These are phyloP conservation scores for Tubosaeta brunneosetosa DNA, from an alignment of 768 basidiomycete species.

Conservation along the genomic window DNA sequence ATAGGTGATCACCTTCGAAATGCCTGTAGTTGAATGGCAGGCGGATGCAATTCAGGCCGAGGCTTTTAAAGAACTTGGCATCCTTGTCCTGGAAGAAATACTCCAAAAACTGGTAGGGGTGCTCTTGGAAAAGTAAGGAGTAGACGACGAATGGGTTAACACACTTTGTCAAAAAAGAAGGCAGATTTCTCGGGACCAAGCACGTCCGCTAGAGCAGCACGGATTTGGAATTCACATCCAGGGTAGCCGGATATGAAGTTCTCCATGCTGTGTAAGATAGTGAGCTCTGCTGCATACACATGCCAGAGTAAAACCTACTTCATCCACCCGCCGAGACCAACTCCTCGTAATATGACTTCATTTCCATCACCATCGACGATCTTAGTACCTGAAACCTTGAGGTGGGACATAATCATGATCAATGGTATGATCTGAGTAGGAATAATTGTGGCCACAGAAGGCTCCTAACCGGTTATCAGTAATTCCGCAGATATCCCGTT, in stretches of 20 bases:
- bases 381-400: slow-evolving; percentile 55
- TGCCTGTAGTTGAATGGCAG: slow-evolving; percentile 71
- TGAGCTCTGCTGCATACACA: slow-evolving; percentile 5
- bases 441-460: too few species aligned
- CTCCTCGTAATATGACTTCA: slow-evolving; percentile 61
- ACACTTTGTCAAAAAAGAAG: slow-evolving; percentile 81
- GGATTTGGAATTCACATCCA: slow-evolving; percentile 77
- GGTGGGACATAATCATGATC: slow-evolving; percentile 38
- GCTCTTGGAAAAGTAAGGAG: not conserved
- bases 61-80: slow-evolving; percentile 69
- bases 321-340: slow-evolving; percentile 84
- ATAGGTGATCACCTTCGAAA: slow-evolving; percentile 43
- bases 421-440: slow-evolving; percentile 6
- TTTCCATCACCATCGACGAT: slow-evolving; percentile 55
- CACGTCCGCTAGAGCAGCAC: slow-evolving; percentile 59
- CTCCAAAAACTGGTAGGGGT: slow-evolving; percentile 58
- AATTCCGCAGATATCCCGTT: too few species aligned
- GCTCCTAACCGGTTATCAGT: too few species aligned
- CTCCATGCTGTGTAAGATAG: slow-evolving; percentile 51
- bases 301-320: slow-evolving; percentile 48
- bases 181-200: slow-evolving; percentile 66
- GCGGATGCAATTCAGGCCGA: slow-evolving; percentile 78
- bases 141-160: not conserved
- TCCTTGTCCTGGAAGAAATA: slow-evolving; percentile 79
- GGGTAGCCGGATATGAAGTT: slow-evolving; percentile 78